phyloP scores from a whole-genome alignment of 345 rosid genomes.

The Bretschneidera sinensis region DNA sequence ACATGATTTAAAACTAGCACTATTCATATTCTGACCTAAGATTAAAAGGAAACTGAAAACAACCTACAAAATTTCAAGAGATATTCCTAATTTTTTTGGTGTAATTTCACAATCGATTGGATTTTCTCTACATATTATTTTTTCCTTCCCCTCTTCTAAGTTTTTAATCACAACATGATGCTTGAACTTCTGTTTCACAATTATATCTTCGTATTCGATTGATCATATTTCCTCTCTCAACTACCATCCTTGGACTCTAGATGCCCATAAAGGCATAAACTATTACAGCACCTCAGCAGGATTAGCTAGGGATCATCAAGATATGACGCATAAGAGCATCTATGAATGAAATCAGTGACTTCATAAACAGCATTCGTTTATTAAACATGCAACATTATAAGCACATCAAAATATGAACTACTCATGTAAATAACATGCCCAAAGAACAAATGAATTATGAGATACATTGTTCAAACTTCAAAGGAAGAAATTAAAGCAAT shows the following conservation, averaged over 20 bases:
- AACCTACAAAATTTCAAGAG: background rate
- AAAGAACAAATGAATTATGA: no score
- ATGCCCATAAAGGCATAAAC: no score
- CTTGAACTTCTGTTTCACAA: background rate
- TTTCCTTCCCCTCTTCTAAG: background rate
- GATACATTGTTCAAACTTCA: background rate
- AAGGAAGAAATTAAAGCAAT: background rate
- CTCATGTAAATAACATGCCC: background rate
- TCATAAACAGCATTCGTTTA: background rate
- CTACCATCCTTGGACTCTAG: background rate
- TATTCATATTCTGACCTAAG: background rate
- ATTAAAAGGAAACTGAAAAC: background rate
- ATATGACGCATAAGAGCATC: background rate
- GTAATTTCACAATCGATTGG: background rate
- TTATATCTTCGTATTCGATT: background rate
- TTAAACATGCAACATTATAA: no score
- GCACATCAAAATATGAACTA: background rate
- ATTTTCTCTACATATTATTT: background rate
- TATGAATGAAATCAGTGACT: background rate
- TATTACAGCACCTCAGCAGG: no score
- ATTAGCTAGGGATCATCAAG: background rate
- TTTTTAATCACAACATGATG: background rate
- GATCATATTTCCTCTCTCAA: background rate
- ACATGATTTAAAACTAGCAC: no score
- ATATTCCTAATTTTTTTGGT: background rate